These are phyloP conservation scores for Lachancea sp. DNA, from an alignment of 805 yeast species.

Conservation along the genomic window DNA sequence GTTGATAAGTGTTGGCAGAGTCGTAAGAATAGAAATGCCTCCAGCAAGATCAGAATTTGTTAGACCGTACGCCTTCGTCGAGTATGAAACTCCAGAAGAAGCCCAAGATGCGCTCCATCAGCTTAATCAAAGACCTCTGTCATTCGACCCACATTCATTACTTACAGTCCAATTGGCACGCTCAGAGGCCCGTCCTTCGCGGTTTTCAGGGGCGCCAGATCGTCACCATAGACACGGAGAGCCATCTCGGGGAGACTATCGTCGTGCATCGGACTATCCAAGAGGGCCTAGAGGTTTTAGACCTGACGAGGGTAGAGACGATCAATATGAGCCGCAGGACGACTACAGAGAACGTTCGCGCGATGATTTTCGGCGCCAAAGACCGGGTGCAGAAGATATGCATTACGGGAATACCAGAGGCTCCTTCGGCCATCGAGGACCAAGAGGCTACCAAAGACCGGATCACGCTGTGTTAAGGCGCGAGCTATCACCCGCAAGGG, in stretches of 20 bases:
- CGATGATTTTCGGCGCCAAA: constrained; percentile 1
- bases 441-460: constrained; percentile 3
- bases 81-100: constrained; percentile 45
- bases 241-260: neutral
- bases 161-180: constrained; percentile 51
- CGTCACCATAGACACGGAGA: neutral
- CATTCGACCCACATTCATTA: constrained; percentile 36
- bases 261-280: neutral
- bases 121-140: constrained; percentile 40
- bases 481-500: constrained; percentile 8
- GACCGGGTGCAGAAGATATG: constrained; percentile 1
- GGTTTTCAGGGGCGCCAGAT: constrained; percentile 16
- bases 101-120: constrained; percentile 48
- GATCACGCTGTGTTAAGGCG: constrained; percentile 3
- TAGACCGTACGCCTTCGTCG: constrained; percentile 58
- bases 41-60: constrained; percentile 57
- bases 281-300: constrained; percentile 1
- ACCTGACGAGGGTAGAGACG: neutral
- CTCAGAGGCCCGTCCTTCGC: constrained; percentile 43
- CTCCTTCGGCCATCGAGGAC: constrained; percentile 5
- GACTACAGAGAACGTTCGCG: neutral
- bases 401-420: neutral
- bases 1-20: constrained; percentile 40
- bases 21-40: constrained; percentile 54
- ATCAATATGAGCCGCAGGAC: constrained; percentile 1